Percentiles rank a stretch among this genome's conserved stretches.
Evolutionary conservation across 1,139 yeast genomes (phyloP).

Genomic region (Meyerozyma smithsonii): DNA sequence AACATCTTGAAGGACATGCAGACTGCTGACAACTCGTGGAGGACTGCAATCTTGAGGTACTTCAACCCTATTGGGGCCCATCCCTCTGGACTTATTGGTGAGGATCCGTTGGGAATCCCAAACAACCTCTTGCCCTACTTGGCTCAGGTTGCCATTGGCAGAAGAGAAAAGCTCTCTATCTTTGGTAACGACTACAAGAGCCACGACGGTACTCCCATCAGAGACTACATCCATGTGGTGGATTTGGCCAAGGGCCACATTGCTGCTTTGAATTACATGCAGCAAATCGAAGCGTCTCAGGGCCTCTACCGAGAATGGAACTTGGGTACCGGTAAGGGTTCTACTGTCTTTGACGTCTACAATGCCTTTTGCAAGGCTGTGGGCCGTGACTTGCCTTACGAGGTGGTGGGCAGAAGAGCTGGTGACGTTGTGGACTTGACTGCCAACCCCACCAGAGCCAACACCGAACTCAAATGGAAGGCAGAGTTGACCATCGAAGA

Average conservation of each 20-base stretch:
- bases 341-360: conserved; percentile 71
- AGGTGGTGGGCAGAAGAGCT: conserved; percentile 61
- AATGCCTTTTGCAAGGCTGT: conserved; percentile 64
- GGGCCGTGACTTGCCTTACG: conserved; percentile 64
- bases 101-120: conserved; percentile 75
- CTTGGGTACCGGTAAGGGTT: conserved; percentile 76
- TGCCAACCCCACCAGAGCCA: conserved; percentile 67
- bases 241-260: conserved; percentile 81
- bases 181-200: conserved; percentile 69
- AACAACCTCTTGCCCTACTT: conserved; percentile 71
- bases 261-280: conserved; percentile 62
- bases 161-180: conserved; percentile 58
- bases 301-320: conserved; percentile 78
- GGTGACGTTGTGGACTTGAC: conserved; percentile 79
- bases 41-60: conserved; percentile 66
- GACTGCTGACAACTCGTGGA: conserved; percentile 45
- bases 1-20: conserved; percentile 56
- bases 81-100: conserved; percentile 75
- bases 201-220: conserved; percentile 75
- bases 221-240: conserved; percentile 79
- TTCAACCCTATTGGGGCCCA: conserved; percentile 87
- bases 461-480: conserved; percentile 60
- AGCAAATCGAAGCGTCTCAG: conserved; percentile 18
- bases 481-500: conserved; percentile 53
- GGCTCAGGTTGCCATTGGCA: conserved; percentile 75